A percentile compares a stretch with the other conserved stretches of the same genome.
These are phyloP conservation scores for Venturia nashicola DNA, from an alignment of 2,329 filamentous ascomycete species.

Conservation along the genomic window DNA sequence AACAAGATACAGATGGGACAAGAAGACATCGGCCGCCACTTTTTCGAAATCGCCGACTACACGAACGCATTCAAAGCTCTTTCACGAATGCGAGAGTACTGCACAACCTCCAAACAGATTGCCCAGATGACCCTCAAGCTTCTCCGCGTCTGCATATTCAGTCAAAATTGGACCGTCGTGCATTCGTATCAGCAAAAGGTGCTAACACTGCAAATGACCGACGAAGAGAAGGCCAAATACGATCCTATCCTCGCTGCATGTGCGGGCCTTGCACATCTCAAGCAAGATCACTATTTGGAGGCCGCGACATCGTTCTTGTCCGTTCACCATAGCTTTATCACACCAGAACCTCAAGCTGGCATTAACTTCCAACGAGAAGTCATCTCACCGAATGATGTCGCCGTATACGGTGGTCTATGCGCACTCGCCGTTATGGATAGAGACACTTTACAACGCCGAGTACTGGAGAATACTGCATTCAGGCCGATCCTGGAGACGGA, in stretches of 20 bases:
- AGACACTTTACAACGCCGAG: conserved; percentile 56
- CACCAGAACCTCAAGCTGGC: conserved; percentile 29
- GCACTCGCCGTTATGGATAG: conserved; percentile 85
- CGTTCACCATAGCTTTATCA: conserved; percentile 38
- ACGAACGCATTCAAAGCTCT: conserved; percentile 64
- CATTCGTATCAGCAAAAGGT: conserved; percentile 47
- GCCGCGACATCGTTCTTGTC: conserved; percentile 63
- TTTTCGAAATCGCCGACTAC: conserved; percentile 66
- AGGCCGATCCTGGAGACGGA: conserved; percentile 83
- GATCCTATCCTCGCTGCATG: conserved; percentile 53
- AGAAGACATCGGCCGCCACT: conserved; percentile 79
- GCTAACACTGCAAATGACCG: conserved; percentile 35
- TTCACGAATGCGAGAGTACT: conserved; percentile 78
- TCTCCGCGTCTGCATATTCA: conserved; percentile 62
- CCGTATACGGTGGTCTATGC: conserved; percentile 81
- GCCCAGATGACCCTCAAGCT: conserved; percentile 71
- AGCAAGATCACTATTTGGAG: conserved; percentile 43
- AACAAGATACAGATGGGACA: conserved; percentile 63
- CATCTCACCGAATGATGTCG: conserved; percentile 74
- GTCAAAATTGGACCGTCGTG: conserved; percentile 63
- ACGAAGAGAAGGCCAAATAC: conserved; percentile 45
- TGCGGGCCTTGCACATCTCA: conserved; percentile 50
- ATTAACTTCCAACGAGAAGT: conserved; percentile 55
- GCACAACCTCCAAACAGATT: conserved; percentile 72
- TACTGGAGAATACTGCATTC: conserved; percentile 78